phyloP scores from a whole-genome alignment of 805 yeast genomes.

The Ogataea thermomethanolica region DNA sequence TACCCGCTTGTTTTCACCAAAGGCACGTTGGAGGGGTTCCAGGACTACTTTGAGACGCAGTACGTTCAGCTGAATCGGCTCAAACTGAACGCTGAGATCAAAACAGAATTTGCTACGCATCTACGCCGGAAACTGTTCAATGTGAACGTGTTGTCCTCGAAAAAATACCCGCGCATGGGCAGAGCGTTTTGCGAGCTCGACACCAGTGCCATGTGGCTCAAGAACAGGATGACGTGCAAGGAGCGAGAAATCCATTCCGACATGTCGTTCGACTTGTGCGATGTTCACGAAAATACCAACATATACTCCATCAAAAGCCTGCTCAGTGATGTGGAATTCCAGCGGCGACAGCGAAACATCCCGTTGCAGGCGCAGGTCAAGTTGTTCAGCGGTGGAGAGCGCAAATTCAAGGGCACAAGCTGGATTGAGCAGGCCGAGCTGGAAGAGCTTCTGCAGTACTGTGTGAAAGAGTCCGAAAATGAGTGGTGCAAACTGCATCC shows the following conservation, averaged over 20 bases:
- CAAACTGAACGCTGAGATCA: constrained; percentile 33
- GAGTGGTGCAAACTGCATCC: constrained; percentile 17
- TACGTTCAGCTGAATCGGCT: constrained; percentile 21
- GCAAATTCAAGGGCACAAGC: constrained; percentile 22
- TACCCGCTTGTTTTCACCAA: constrained; percentile 41
- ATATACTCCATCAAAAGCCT: constrained; percentile 51
- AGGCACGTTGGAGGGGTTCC: constrained; percentile 9
- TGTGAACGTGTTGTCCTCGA: constrained; percentile 30
- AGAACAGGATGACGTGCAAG: constrained; percentile 46
- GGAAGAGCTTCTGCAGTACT: constrained; percentile 31
- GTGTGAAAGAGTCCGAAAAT: constrained; percentile 23
- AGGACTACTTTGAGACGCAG: constrained; percentile 25
- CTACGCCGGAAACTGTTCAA: constrained; percentile 8
- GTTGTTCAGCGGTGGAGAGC: constrained; percentile 26
- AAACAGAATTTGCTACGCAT: constrained; percentile 29
- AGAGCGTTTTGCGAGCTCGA: constrained; percentile 71
- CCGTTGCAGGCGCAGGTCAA: constrained; percentile 26
- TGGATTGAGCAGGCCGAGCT: constrained; percentile 46
- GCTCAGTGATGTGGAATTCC: constrained; percentile 54
- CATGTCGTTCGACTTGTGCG: constrained; percentile 1
- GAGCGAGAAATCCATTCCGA: constrained; percentile 50
- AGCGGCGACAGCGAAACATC: constrained; percentile 42
- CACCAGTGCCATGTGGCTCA: constrained; percentile 53
- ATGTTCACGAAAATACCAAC: constrained; percentile 20
- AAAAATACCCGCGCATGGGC: constrained; percentile 50